Evolutionary conservation across 768 basidiomycete genomes (phyloP).

Genomic region (Rhodotorula babjevae): DNA sequence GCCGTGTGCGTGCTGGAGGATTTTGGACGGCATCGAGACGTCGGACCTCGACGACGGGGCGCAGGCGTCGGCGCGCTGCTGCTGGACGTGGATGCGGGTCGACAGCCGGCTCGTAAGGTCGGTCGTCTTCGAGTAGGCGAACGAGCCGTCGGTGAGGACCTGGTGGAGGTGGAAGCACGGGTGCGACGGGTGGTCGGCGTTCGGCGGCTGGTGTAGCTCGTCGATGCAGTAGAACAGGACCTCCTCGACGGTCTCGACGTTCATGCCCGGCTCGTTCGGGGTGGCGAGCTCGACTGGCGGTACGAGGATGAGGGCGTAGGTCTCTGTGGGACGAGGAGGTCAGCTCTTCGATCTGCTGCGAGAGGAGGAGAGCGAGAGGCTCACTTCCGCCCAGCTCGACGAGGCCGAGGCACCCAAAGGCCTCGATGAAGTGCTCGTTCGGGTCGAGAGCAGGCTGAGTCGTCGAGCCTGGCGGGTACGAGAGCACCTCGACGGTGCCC

Average conservation of each 20-base stretch:
- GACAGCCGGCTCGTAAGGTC: constrained; percentile 10
- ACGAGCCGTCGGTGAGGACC: constrained; percentile 2
- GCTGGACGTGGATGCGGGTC: background rate
- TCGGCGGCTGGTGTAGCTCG: background rate
- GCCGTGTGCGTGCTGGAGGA: background rate
- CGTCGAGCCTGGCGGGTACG: background rate
- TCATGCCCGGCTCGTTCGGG: background rate
- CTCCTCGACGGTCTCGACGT: constrained; percentile 2
- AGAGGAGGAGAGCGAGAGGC: background rate
- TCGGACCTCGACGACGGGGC: background rate
- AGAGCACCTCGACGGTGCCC: background rate
- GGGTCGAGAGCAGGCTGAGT: background rate
- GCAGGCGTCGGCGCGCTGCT: background rate
- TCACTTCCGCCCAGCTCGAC: background rate
- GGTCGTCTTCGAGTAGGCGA: constrained; percentile 4
- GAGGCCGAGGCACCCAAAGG: constrained; percentile 1
- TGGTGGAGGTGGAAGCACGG: constrained; percentile 1
- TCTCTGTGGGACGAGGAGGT: background rate
- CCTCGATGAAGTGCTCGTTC: background rate
- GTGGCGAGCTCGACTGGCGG: constrained; percentile 10
- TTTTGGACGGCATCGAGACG: background rate
- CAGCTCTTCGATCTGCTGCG: background rate
- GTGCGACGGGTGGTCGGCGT: background rate
- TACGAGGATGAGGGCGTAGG: background rate
- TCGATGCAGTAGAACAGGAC: constrained; percentile 18